Evolutionary conservation across 1,139 yeast genomes (phyloP), one percentile per base, ranked within the genome.

Genomic region (Nadsonia starkeyi-henricii): DNA sequence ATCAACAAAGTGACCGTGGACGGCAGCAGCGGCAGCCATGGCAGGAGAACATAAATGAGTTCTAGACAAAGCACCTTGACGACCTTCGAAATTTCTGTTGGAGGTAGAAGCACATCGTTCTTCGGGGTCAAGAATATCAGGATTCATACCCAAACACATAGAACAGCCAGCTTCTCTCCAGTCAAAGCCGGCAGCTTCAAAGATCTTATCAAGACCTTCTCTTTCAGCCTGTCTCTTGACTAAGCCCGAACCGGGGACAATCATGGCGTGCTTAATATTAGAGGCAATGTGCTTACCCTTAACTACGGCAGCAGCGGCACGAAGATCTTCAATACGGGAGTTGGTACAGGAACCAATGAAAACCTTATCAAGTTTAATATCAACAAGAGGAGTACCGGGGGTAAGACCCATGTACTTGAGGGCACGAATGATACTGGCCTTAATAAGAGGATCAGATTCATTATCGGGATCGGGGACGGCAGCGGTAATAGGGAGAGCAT

Each of bases 151-250:
- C 52, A 91, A 77, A 71, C 98, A 91, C 98, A 91, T 91, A 47
- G 97, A 89, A 70, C 98, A 91, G 54, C 98, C 98, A 55, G 98
- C 97, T 71, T 91, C 98, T 73, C 98, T 83, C 98, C 98, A 91
- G 60, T 84, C 88, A 63, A 91, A 91, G 26, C 96, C 97, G 50
- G 98, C 97, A 47, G 78, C 86, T 60, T 74, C 79, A 60, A 91
- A 91, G 53, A 91, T 77, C 71, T 85, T 85, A 65, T 91, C 93
- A 51, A 91, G 75, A 48, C 98, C 98, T 70, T 91, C 98, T 55
- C 71, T 73, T 70, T 91, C 98, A 50, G 98, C 98, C 69, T 86
- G 94, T 52, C 72, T 72, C 69, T 89, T 91, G 56, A 91, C 93
- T 52, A 91, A 74, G 57, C 98, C 98, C 19, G 97, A 88, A 47